Evolutionary conservation across 208 protist genomes (phyloP).

Genomic region (Trichomonas tenax): DNA sequence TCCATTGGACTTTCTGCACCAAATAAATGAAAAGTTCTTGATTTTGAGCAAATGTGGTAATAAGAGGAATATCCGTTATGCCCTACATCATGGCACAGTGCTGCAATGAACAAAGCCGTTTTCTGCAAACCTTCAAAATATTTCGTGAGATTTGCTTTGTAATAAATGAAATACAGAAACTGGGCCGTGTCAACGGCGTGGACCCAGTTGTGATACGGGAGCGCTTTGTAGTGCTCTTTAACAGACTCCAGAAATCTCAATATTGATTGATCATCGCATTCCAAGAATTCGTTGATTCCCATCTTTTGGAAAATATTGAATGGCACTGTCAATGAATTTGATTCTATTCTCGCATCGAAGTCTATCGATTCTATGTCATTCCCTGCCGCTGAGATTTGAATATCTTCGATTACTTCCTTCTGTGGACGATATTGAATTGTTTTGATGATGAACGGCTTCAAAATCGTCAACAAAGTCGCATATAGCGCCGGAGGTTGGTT

Average conservation of each 20-base stretch:
- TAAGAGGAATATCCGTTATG: conserved; percentile 6
- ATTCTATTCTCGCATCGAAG: background rate
- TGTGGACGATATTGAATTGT: background rate
- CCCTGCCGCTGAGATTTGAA: background rate
- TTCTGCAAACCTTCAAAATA: background rate
- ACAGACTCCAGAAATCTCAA: background rate
- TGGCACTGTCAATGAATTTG: background rate
- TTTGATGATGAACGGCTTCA: background rate
- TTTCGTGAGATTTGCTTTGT: background rate
- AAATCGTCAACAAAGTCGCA: background rate
- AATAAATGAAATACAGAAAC: background rate
- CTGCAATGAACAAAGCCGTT: conserved; percentile 25
- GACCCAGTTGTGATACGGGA: background rate
- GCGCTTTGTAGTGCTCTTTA: background rate
- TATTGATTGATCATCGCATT: background rate
- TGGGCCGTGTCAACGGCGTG: background rate
- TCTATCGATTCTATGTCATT: background rate
- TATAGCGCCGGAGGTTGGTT: background rate
- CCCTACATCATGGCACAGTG: conserved; percentile 35
- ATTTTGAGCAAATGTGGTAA: background rate
- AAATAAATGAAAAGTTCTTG: background rate
- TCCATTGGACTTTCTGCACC: background rate
- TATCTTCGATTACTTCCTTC: background rate
- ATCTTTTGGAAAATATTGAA: background rate
- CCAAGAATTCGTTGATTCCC: background rate